Evolutionary conservation across 768 basidiomycete genomes (phyloP), one percentile per base, ranked within the genome.

Genomic region (Auricularia sp.): DNA sequence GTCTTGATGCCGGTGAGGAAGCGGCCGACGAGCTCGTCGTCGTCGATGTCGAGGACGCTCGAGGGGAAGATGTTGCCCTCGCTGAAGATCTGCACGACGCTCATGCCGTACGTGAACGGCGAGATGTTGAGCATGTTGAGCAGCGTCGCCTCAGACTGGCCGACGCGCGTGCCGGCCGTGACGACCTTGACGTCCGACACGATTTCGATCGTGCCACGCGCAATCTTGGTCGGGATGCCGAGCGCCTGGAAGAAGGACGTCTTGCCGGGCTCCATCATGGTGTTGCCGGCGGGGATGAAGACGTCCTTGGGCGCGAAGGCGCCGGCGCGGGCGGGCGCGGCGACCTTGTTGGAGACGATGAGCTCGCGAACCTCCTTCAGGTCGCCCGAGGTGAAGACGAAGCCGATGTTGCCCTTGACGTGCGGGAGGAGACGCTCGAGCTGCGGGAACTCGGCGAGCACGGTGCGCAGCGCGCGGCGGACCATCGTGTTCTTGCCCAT

Each of bases 401-500:
- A 99, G 61, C 97, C 97, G 72, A 99, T 91, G 86, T 99, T 99
- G 71, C 96, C 97, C 77, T 82, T 92, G 80, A 99, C 82, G 82
- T 91, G 85, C 69, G 94, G 96, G 66, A 99, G 89, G 78, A 99
- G 90, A 73, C 86, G 90, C 82, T 99, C 97, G 81, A 89, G 95
- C 75, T 94, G 89, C 63, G 96, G 97, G 82, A 80, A 82, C 72
- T 98, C 97, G 69, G 83, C 67, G 74, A 98, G 86, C 79, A 98
- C 86, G 73, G 88, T 83, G 69, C 97, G 94, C 68, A 99, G 85
- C 67, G 94, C 97, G 72, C 97, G 93, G 81, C 97, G 92, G 73
- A 99, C 95, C 96, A 98, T 98, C 75, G 97, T 99, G 88, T 99
- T 99, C 82, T 99, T 99, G 75, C 97, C 97, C 97, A 99, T 99